phyloP scores from a whole-genome alignment of 139 green algal species.

The Picochlorum sp. region DNA sequence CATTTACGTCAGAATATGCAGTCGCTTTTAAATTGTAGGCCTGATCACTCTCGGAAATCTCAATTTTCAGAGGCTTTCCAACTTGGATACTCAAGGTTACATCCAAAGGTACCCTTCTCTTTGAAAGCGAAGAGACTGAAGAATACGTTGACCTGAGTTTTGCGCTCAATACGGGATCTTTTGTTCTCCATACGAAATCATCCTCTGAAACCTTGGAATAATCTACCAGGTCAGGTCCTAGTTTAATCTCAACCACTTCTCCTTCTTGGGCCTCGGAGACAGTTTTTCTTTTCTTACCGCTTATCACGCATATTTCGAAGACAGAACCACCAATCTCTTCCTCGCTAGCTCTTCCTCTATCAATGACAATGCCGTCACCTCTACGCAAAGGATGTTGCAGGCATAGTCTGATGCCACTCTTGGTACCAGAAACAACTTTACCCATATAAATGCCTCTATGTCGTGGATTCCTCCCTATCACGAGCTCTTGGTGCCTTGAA shows the following conservation, averaged over 20 bases:
- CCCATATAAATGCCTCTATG: slow-evolving; percentile 58
- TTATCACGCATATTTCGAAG: slow-evolving; percentile 24
- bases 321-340: slow-evolving; percentile 54
- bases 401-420: neutral
- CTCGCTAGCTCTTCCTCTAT: slow-evolving; percentile 38
- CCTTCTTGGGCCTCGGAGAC: neutral
- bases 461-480: slow-evolving; percentile 50
- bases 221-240: slow-evolving; percentile 34
- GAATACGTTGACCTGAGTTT: slow-evolving; percentile 32
- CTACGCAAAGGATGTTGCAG: slow-evolving; percentile 33
- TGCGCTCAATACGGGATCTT: slow-evolving; percentile 37
- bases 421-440: neutral
- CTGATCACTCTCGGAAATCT: slow-evolving; percentile 4
- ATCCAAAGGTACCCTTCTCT: slow-evolving; percentile 30
- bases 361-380: slow-evolving; percentile 72
- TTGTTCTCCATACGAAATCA: slow-evolving; percentile 57
- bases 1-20: slow-evolving; percentile 4
- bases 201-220: slow-evolving; percentile 6
- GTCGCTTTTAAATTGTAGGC: slow-evolving; percentile 8
- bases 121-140: slow-evolving; percentile 7
- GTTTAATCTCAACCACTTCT: slow-evolving; percentile 5
- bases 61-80: slow-evolving; percentile 6
- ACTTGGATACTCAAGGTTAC: slow-evolving; percentile 19
- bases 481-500: slow-evolving; percentile 56
- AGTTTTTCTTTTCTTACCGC: neutral